Base-by-base conservation (phyloP, 768 basidiomycete species). In the Macrolepiota albuminosa region DNA sequence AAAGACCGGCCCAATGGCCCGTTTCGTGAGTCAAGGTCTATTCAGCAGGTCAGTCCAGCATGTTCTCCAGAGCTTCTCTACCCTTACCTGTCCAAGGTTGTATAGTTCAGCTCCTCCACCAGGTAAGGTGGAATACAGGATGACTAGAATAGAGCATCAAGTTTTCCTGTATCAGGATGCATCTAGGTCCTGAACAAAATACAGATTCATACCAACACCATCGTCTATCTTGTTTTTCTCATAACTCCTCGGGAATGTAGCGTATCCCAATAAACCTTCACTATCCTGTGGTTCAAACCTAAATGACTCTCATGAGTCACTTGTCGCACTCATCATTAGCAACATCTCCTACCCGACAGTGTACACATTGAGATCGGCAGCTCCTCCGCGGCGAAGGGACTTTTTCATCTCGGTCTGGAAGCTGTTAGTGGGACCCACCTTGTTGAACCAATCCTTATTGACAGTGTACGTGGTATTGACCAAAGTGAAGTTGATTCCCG, bases 1-100 rank as follows among this genome's bases (percentile, higher is more conserved):
- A 84, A 16, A 84, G 74, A 16, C 83, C 82, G 47, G 73, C 67
- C 82, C 83, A 85, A 68, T 84, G 83, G 4, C 82, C 81, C 45
- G 73, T 73, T 68, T 85, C 84, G 65, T 85, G 84, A 2, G 77
- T 79, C 47, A 82, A 64, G 10, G 81, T 84, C 68, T 78, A 61
- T 13, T 36, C 21, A 33, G 6, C 9, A 16, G 39, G 40, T 60
- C 18, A 60, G 42, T 42, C 1, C 45, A 13, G 40, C 24, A 33
- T 21, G 21, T 39, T 71, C 60, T 54, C 40, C 39, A 66, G 62
- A 24, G n/a, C 31, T 24, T 7, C 33, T 10, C 13, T 13, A 21
- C 7, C 40, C 64, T 39, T 50, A 66, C 70, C 31, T 63, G 63
- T 18, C 78, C 78, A 46, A 69, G 59, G 67, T 84, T 77, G 70